Percentiles rank a stretch among this genome's conserved stretches.
Conservation (phyloP, 805 yeast genomes). For the Hermanozyma aechmeae region DNA sequence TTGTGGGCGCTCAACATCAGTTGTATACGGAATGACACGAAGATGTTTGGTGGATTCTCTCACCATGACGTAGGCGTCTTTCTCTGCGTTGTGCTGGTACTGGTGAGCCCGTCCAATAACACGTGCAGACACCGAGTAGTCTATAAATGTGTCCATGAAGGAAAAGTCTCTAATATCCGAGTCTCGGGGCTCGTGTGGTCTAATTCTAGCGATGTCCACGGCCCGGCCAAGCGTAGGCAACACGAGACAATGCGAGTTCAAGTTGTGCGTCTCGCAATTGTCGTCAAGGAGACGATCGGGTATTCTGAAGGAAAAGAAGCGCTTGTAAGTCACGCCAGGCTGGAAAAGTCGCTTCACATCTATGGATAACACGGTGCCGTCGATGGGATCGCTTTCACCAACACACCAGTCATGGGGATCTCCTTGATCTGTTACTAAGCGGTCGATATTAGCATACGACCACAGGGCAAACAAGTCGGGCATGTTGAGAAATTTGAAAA, state of each 20-base stretch:
- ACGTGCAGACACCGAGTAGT: slow-evolving; percentile 30
- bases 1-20: slow-evolving; percentile 13
- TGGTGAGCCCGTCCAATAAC: slow-evolving; percentile 32
- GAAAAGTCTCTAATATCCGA: slow-evolving; percentile 22
- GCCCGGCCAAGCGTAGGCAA: slow-evolving; percentile 30
- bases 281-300: slow-evolving; percentile 34
- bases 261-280: slow-evolving; percentile 25
- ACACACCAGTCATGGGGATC: slow-evolving; percentile 35
- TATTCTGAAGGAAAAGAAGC: slow-evolving; percentile 31
- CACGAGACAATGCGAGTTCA: slow-evolving; percentile 24
- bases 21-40: slow-evolving; percentile 23
- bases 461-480: slow-evolving; percentile 35
- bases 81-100: slow-evolving; percentile 15
- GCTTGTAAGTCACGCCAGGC: slow-evolving; percentile 30
- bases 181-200: slow-evolving; percentile 6
- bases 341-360: slow-evolving; percentile 27
- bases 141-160: slow-evolving; percentile 24
- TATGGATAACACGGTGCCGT: slow-evolving; percentile 24
- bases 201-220: slow-evolving; percentile 12
- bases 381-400: slow-evolving; percentile 35
- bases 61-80: slow-evolving; percentile 29
- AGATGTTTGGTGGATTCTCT: slow-evolving; percentile 22
- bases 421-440: slow-evolving; percentile 19
- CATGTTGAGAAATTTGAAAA: slow-evolving; percentile 34
- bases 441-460: slow-evolving; percentile 30